Conservation (phyloP, 495 filamentous ascomycete species). For the Penicillium coprophilum region DNA sequence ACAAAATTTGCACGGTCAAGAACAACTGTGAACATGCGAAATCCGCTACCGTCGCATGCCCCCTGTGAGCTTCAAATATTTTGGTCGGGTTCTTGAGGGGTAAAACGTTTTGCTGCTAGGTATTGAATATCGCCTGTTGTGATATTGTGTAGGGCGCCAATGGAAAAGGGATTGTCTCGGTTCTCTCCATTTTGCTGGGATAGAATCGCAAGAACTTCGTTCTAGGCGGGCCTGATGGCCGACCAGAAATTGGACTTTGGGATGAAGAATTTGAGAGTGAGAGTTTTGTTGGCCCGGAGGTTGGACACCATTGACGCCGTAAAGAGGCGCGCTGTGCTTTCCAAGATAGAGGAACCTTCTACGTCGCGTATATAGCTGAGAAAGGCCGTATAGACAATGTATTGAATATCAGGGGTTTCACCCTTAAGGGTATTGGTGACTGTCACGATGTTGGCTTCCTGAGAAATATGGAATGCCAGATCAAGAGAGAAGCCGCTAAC, state of each 20-base stretch:
- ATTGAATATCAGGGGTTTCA: conserved; percentile 18
- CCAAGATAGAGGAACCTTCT: conserved; percentile 8
- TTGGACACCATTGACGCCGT: conserved; percentile 14
- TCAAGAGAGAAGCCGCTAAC: conserved; percentile 10
- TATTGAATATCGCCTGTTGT: not conserved
- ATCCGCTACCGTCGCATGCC: not conserved
- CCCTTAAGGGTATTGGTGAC: conserved; percentile 18
- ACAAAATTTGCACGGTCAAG: not conserved
- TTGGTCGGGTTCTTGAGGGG: conserved; percentile 3
- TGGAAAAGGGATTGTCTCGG: conserved; percentile 4
- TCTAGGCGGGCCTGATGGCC: conserved; percentile 17
- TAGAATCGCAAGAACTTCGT: conserved; percentile 8
- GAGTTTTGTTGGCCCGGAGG: conserved; percentile 17
- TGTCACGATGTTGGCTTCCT: conserved; percentile 11
- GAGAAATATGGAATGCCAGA: conserved; percentile 14
- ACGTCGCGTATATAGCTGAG: conserved; percentile 15
- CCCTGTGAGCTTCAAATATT: not conserved
- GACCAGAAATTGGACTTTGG: conserved; percentile 17
- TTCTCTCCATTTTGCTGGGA: not conserved
- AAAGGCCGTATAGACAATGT: conserved; percentile 17
- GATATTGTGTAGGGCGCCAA: conserved; percentile 17
- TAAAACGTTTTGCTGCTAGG: conserved; percentile 4
- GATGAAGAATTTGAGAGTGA: conserved; percentile 19
- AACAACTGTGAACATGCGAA: not conserved
- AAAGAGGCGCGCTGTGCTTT: conserved; percentile 20